These are phyloP conservation scores for Scedosporium minutisporum DNA, from an alignment of 2,329 filamentous ascomycete genomes.

Conservation along the genomic window DNA sequence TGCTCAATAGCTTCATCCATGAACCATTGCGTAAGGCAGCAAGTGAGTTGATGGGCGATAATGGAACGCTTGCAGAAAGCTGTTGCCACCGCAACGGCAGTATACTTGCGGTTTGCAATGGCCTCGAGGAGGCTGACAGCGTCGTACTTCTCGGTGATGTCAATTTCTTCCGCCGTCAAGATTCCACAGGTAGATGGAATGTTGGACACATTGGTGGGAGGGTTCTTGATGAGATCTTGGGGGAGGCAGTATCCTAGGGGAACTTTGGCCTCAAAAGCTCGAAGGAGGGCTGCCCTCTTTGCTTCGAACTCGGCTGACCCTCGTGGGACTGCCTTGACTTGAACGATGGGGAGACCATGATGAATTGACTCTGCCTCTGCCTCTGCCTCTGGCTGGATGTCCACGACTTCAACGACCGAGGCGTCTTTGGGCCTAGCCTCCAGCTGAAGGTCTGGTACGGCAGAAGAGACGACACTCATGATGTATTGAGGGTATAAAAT, in stretches of 20 bases:
- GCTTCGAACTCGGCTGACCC: conserved; percentile 18
- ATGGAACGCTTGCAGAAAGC: conserved; percentile 47
- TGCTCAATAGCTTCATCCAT: conserved; percentile 37
- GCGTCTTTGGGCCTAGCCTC: too few species aligned
- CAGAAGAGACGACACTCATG: too few species aligned
- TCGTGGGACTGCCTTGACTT: conserved; percentile 9
- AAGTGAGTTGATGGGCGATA: conserved; percentile 48
- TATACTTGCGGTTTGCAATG: conserved; percentile 24
- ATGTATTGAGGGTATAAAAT: too few species aligned
- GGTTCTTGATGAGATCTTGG: conserved; percentile 14
- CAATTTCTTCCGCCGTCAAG: conserved; percentile 30
- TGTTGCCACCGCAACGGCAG: conserved; percentile 27
- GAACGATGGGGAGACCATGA: conserved; percentile 9
- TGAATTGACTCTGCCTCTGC: neutral
- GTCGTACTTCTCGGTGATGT: conserved; percentile 38
- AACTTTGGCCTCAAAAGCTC: conserved; percentile 21
- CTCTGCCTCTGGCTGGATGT: too few species aligned
- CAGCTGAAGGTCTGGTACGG: too few species aligned
- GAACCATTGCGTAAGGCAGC: conserved; percentile 42
- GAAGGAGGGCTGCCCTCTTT: conserved; percentile 14
- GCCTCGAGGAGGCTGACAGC: conserved; percentile 28
- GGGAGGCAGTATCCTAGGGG: conserved; percentile 21
- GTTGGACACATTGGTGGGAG: conserved; percentile 11
- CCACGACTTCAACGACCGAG: too few species aligned
- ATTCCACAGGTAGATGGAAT: conserved; percentile 31